Evolutionary conservation across 2,329 filamentous ascomycete genomes (phyloP), one percentile per base, ranked within the genome.

Genomic region (Rhynchosporium secalis): DNA sequence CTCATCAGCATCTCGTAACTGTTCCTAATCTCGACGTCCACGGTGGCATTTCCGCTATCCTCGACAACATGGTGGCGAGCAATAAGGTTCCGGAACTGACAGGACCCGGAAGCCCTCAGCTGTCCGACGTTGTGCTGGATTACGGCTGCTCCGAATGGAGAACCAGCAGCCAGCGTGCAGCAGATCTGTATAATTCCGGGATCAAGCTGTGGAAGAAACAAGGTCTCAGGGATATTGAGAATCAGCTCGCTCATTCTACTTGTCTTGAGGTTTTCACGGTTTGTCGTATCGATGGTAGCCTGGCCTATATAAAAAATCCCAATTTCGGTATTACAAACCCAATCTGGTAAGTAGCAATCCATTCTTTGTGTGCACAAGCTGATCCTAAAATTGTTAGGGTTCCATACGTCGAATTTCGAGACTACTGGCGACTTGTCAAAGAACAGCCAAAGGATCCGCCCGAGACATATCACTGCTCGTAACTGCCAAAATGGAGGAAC

Each of bases 401-500:
- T 43, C 69, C 70, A 51, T 60, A 56, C 61, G 46, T 72, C 13
- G 65, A 70, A 51, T 70, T 69, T 31, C 67, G 67, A 63, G 69
- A 71, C 58, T 73, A 66, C 55, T 72, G 70, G 69, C 49, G 29
- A 13, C 61, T 59, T 36, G 66, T 68, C 10, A 45, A 49, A 61
- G 45, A 29, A 10, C 61, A 20, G 62, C 68, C 70, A 8, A 56
- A 69, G 12, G 66, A 48, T 29, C 64, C 65, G 52, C 63, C 68
- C 15, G 68, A 71, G 62, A 63, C 59, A 33, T 72, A 72, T 52
- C 52, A 57, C 58, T 73, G 71, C 65, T 66, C 71, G 15, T 72
- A 73, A 68, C 66, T 72, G 4, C 31, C 72, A 54, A 64, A 70
- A 13, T 73, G 69, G 71, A 46, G 3, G 9, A 73, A 73, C 54